Evolutionary conservation across 75 land plant genomes (phyloP).

Genomic region (Picea glauca): DNA sequence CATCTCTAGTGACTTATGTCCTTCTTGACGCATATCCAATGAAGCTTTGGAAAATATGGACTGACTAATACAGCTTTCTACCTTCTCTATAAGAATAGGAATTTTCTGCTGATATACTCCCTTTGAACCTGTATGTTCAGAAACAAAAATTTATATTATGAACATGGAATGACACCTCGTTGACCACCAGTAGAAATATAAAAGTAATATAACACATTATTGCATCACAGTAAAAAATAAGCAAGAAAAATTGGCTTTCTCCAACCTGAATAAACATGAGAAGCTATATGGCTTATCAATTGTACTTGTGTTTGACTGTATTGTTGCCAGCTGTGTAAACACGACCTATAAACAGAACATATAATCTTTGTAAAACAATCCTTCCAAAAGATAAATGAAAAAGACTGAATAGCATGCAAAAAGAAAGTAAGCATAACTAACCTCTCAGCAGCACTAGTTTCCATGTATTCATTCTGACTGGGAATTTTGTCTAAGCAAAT

Average conservation of each 20-base stretch:
- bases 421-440: neutral
- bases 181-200: neutral
- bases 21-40: conserved; percentile 20
- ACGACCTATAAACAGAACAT: neutral
- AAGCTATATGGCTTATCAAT: neutral
- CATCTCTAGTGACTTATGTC: conserved; percentile 33
- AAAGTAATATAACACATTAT: neutral
- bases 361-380: neutral
- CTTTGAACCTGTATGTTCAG: neutral
- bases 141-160: neutral
- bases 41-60: conserved; percentile 18
- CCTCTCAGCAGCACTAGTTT: neutral
- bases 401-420: neutral
- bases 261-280: conserved; percentile 4
- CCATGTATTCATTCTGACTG: neutral
- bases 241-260: neutral
- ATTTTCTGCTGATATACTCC: neutral
- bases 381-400: neutral
- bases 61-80: neutral
- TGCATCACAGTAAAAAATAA: neutral
- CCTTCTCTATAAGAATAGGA: conserved; percentile 4
- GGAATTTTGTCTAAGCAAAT: neutral
- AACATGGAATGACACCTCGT: neutral
- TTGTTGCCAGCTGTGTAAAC: neutral
- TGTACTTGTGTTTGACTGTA: neutral